Base-by-base conservation (phyloP, 1,284 basidiomycete species). In the Puccinia horiana region DNA sequence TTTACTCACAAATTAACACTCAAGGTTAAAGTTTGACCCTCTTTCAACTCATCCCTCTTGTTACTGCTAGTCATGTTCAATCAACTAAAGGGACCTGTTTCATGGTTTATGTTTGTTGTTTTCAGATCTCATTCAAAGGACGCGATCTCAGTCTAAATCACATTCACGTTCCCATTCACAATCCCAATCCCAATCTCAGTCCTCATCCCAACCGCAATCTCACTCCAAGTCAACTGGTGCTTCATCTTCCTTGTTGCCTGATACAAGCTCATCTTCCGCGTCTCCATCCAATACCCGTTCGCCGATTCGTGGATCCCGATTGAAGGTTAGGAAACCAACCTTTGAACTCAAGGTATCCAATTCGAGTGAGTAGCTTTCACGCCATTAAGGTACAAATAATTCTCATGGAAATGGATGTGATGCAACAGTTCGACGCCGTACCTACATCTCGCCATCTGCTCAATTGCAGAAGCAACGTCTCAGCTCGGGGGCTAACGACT, bases 1-100 rank as follows among this genome's bases (percentile, higher is more conserved):
- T 82, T n/a, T 83, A 83, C 69, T 80, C 73, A 11, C 56, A 83
- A 16, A 63, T 84, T 35, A 72, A 75, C 26, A 35, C 76, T 74
- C 58, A 82, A 79, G 52, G 77, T 69, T 29, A n/a, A 16, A 54
- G 9, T 61, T 73, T 54, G 5, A 29, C 12, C 49, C n/a, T 37
- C 65, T 40, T 67, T 65, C 26, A 9, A 20, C n/a, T 65, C 26
- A 9, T 12, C n/a, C 18, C 29, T 54, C 54, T 35, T 35, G 54
- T 54, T 32, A 1, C 8, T 29, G 9, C 9, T 23, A 20, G 20
- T 26, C 2, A 40, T 44, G 32, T 37, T 18, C 42, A 47, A 37
- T 52, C 32, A 29, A 29, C 47, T 52, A 29, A 73, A 73, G 14
- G 12, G 49, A n/a, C 2, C 35, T n/a, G 14, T 67, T 67, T 20